phyloP scores from a whole-genome alignment of 2,329 filamentous ascomycete genomes.

The Aspergillus sp. region DNA sequence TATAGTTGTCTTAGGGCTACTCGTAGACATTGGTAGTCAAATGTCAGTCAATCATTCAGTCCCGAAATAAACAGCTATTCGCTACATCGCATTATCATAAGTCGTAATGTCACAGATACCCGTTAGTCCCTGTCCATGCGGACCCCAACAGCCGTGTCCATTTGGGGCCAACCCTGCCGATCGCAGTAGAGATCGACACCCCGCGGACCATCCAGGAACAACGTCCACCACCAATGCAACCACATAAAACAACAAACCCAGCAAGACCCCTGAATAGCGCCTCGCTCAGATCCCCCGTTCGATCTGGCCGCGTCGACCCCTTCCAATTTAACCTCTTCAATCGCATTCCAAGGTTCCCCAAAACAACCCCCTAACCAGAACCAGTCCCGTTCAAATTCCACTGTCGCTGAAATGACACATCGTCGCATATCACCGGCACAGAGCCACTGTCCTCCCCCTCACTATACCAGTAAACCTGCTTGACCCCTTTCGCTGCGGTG shows the following conservation, averaged over 20 bases:
- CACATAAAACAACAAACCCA: background rate
- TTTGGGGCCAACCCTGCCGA: background rate
- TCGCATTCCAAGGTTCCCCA: no score
- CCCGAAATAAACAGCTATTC: background rate
- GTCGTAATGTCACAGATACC: no score
- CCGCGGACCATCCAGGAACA: background rate
- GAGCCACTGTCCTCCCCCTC: background rate
- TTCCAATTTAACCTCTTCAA: no score
- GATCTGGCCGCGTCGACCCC: no score
- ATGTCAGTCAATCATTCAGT: background rate
- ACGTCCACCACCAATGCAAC: background rate
- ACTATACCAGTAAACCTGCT: conserved; percentile 8
- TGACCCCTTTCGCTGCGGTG: conserved; percentile 3
- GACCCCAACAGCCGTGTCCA: no score
- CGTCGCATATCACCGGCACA: background rate
- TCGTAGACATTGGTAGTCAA: background rate
- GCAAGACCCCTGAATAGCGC: background rate
- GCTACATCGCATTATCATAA: no score
- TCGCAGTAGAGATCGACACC: background rate
- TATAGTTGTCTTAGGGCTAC: background rate
- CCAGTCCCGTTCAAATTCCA: background rate
- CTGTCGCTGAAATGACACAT: conserved; percentile 1
- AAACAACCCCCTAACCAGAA: background rate
- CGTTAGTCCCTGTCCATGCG: no score
- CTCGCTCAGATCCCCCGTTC: background rate